Evolutionary conservation across 345 rosid genomes (phyloP).

Genomic region (Corchorus capsularis): DNA sequence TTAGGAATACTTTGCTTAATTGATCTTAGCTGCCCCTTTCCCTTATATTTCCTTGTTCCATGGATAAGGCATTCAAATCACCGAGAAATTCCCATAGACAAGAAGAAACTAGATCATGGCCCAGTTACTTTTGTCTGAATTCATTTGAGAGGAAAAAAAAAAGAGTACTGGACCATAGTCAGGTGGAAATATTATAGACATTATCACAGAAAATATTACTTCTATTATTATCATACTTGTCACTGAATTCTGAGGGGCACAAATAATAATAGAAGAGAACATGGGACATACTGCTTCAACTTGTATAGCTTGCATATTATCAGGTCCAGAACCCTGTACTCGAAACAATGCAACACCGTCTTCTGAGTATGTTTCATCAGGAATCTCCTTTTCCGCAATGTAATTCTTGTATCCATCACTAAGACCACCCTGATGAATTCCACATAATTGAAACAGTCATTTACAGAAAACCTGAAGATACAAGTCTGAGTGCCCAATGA

Average conservation of each 20-base stretch:
- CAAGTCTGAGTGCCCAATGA: background rate
- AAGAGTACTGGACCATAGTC: background rate
- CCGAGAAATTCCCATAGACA: background rate
- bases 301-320: conserved; percentile 98
- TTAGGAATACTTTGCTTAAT: background rate
- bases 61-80: background rate
- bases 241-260: background rate
- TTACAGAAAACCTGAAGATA: conserved; percentile 12
- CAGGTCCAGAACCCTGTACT: conserved; percentile 97
- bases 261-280: background rate
- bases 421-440: conserved; percentile 77
- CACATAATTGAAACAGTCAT: conserved; percentile 14
- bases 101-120: background rate
- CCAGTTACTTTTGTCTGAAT: background rate
- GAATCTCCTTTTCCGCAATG: conserved; percentile 70
- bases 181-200: background rate
- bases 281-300: conserved; percentile 78
- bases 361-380: conserved; percentile 75
- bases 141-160: background rate
- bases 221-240: background rate
- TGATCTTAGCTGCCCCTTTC: background rate
- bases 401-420: conserved; percentile 81
- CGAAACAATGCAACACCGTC: conserved; percentile 85
- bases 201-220: conserved; percentile 5
- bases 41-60: background rate